These are phyloP conservation scores for Aspergillus conjunctus DNA, from an alignment of 495 filamentous ascomycete genomes.

Conservation along the genomic window DNA sequence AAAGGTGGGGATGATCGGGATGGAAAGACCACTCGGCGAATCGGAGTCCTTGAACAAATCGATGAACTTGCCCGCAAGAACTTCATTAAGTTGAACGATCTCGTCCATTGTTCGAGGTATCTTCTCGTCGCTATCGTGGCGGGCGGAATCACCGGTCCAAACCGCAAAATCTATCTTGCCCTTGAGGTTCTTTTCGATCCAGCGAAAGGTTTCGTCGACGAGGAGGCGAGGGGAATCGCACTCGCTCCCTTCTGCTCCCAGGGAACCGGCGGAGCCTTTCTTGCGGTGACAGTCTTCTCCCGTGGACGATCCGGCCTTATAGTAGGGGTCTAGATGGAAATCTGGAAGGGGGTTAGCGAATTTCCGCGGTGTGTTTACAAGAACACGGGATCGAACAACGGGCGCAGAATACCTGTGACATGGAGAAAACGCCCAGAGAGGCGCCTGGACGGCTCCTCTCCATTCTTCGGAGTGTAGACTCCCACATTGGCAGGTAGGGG, in stretches of 20 bases:
- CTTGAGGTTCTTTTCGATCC: constrained; percentile 83
- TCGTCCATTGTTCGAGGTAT: constrained; percentile 74
- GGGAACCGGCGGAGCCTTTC: constrained; percentile 73
- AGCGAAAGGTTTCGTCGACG: constrained; percentile 86
- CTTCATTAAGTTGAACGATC: constrained; percentile 72
- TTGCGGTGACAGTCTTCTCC: constrained; percentile 78
- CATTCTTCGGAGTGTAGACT: background rate
- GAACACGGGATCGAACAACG: background rate
- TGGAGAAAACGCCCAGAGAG: constrained; percentile 80
- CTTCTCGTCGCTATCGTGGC: constrained; percentile 90
- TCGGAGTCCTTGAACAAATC: constrained; percentile 63
- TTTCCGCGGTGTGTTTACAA: background rate
- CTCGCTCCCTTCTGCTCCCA: constrained; percentile 80
- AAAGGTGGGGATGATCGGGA: constrained; percentile 87
- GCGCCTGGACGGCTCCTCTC: constrained; percentile 14
- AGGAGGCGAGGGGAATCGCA: constrained; percentile 84
- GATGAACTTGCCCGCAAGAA: constrained; percentile 74
- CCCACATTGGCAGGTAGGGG: background rate
- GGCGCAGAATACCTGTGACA: constrained; percentile 71
- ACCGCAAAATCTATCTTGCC: constrained; percentile 91
- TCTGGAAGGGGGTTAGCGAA: constrained; percentile 52
- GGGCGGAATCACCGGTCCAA: constrained; percentile 95
- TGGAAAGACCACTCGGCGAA: constrained; percentile 57
- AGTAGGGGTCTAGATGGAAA: constrained; percentile 85
- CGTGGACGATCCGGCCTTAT: constrained; percentile 71